Percentiles rank a stretch among this genome's conserved stretches.
These are phyloP conservation scores for Colletotrichum orchidophilum DNA, from an alignment of 2,329 filamentous ascomycete species.

Conservation along the genomic window DNA sequence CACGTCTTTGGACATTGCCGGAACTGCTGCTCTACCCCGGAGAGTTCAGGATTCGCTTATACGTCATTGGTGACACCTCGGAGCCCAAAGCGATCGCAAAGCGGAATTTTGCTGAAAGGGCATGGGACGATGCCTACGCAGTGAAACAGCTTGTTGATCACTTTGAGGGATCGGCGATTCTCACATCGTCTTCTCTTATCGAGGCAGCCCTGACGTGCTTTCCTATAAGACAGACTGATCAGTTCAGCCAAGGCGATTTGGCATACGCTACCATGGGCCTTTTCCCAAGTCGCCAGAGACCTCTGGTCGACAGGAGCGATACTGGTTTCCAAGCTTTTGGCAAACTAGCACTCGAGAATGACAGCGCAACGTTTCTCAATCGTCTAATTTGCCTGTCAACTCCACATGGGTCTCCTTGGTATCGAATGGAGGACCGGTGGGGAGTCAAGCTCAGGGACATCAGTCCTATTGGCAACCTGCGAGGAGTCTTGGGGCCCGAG, in stretches of 20 bases:
- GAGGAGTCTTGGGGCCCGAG: conserved; percentile 44
- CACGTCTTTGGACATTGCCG: conserved; percentile 56
- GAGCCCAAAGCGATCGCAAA: conserved; percentile 39
- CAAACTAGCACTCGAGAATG: conserved; percentile 45
- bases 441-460: conserved; percentile 46
- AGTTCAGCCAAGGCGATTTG: conserved; percentile 42
- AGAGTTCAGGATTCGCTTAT: conserved; percentile 36
- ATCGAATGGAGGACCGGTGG: conserved; percentile 45
- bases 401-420: conserved; percentile 38
- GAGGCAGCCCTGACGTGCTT: conserved; percentile 43
- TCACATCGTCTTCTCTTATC: conserved; percentile 45
- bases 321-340: conserved; percentile 48
- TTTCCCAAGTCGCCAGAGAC: conserved; percentile 39
- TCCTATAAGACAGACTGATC: conserved; percentile 38
- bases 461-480: conserved; percentile 43
- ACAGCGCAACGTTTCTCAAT: conserved; percentile 46
- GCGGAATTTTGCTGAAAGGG: conserved; percentile 43
- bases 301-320: conserved; percentile 44
- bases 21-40: conserved; percentile 42
- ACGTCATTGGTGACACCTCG: conserved; percentile 38
- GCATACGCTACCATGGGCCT: conserved; percentile 50
- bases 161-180: conserved; percentile 42
- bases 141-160: conserved; percentile 46
- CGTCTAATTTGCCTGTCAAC: conserved; percentile 45
- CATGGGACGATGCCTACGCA: conserved; percentile 40